Conservation (phyloP, 495 filamentous ascomycete genomes). For the Hypoxylon lienhwacheense region DNA sequence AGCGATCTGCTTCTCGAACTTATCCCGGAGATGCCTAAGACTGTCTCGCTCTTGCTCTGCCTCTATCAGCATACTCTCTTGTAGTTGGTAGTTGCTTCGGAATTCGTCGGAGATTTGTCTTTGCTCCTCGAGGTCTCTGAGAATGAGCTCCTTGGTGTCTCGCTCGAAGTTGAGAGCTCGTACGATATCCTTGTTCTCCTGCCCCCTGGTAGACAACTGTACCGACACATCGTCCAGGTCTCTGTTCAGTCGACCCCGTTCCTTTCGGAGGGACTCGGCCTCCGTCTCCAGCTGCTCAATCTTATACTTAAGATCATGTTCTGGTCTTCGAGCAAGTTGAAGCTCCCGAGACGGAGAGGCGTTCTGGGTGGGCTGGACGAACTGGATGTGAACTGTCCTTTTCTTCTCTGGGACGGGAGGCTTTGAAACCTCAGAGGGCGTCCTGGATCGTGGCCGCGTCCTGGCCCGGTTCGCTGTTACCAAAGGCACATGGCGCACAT, state of each 20-base stretch:
- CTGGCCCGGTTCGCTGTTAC: constrained; percentile 32
- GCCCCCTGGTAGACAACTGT: constrained; percentile 25
- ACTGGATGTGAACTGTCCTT: constrained; percentile 42
- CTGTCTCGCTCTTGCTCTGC: constrained; percentile 46
- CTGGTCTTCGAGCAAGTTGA: constrained; percentile 34
- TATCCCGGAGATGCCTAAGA: constrained; percentile 37
- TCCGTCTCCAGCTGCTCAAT: constrained; percentile 49
- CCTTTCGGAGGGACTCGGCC: constrained; percentile 40
- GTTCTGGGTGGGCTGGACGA: constrained; percentile 26
- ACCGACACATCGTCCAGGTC: constrained; percentile 41
- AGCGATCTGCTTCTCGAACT: constrained; percentile 37
- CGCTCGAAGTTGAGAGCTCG: constrained; percentile 34
- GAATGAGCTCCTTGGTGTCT: constrained; percentile 36
- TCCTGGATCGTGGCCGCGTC: constrained; percentile 36
- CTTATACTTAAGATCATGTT: constrained; percentile 42
- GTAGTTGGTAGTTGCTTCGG: constrained; percentile 45
- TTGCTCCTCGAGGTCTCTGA: constrained; percentile 46
- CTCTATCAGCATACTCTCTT: constrained; percentile 43
- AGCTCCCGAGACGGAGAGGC: constrained; percentile 27
- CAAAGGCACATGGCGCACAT: constrained; percentile 37
- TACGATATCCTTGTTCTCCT: constrained; percentile 37
- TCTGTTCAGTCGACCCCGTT: constrained; percentile 37
- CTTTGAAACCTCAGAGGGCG: constrained; percentile 35
- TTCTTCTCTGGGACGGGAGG: constrained; percentile 37
- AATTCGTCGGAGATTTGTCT: constrained; percentile 48